Evolutionary conservation across 495 filamentous ascomycete genomes (phyloP), one percentile per base, ranked within the genome.

Genomic region (Penicillium silybi): DNA sequence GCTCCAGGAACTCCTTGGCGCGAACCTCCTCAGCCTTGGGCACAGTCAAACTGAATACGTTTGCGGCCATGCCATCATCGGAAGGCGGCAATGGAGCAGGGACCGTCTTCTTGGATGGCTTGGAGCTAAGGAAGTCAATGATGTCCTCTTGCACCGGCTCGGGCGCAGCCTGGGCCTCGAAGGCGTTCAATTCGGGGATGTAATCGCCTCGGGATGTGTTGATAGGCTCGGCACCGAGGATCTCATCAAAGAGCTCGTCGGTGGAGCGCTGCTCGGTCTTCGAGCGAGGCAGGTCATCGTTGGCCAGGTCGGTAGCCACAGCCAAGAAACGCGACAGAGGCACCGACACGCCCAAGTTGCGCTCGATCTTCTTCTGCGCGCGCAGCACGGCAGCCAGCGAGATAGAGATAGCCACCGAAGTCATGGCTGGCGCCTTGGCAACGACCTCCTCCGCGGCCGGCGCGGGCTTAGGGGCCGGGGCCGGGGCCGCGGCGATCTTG

Each of bases 321-420:
- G 83, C 79, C 57, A 98, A 81, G 73, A 97, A 96, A 1, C 87
- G 89, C 4, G 89, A 90, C 2, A 97, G 71, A 3, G 93, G 91
- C 19, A 96, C 75, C 37, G 83, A 86, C 25, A 93, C 78, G 40
- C 88, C 89, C 32, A 96, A 74, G 17, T 78, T 82, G 29, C 82
- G 68, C 52, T 95, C 80, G 48, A 97, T 76, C 61, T 85, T 85
- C 66, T 83, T 82, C 75, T 97, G 93, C 7, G 85, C 84, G 48
- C 86, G 82, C 17, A 89, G 68, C 5, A 95, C 90, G 3, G 85
- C 82, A 6, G 79, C 78, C 47, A 98, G 74, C 4, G 89, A 92
- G 38, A 97, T 77, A 0, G 90, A 80, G 3, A 95, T 61, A 3
- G 87, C 80, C 18, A 69, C 58, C 44, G 74, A 64, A 62, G 68